Evolutionary conservation across 257 asterid genomes (phyloP).

Genomic region (Gentiana macrophylla): DNA sequence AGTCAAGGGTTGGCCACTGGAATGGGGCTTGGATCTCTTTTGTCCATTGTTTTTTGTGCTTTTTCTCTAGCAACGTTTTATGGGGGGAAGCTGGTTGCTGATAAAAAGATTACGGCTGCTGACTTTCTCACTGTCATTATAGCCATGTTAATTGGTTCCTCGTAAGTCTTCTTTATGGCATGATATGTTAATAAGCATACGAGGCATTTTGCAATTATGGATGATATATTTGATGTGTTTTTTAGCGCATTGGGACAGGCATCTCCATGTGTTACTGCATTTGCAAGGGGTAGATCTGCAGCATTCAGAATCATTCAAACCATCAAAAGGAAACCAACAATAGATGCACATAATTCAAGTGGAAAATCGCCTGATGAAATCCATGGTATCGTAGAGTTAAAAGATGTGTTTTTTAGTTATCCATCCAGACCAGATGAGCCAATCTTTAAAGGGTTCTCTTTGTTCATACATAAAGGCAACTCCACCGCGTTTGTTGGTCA

Average conservation of each 20-base stretch:
- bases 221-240: too few relatives aligned
- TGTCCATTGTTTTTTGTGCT: constrained; percentile 32
- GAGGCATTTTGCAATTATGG: too few relatives aligned
- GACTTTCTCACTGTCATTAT: constrained; percentile 4
- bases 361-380: constrained; percentile 24
- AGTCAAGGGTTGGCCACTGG: constrained; percentile 67
- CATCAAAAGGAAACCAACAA: constrained; percentile 29
- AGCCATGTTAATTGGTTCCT: constrained; percentile 4
- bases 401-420: constrained; percentile 41
- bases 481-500: constrained; percentile 13
- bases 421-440: constrained; percentile 34
- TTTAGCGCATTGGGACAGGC: constrained; percentile 48
- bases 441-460: constrained; percentile 26
- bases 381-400: constrained; percentile 31
- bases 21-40: constrained; percentile 36
- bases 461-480: constrained; percentile 24
- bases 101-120: constrained; percentile 3
- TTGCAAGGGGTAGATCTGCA: constrained; percentile 36
- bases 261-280: constrained; percentile 40
- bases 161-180: constrained; percentile 2
- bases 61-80: constrained; percentile 66
- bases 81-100: constrained; percentile 20
- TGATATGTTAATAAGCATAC: too few relatives aligned
- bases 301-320: constrained; percentile 34
- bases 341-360: constrained; percentile 26